Base-by-base conservation (phyloP, 2,329 filamentous ascomycete species). In the Diplodia scrobiculata region DNA sequence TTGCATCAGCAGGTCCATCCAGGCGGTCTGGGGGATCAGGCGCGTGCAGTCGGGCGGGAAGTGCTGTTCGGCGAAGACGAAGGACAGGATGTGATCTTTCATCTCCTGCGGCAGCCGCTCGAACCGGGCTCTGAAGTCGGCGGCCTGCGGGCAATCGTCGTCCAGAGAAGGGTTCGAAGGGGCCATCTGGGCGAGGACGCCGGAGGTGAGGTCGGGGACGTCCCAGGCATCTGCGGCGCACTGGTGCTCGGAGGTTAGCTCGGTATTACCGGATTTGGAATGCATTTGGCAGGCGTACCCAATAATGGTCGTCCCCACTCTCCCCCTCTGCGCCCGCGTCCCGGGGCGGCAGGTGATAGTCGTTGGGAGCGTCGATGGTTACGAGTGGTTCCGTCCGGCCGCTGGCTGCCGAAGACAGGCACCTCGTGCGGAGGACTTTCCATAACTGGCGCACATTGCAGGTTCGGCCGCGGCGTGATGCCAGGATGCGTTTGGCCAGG, bases 381-480 rank as follows among this genome's bases (percentile, higher is more conserved):
- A 7, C 14, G 6, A 60, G 38, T 4, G 55, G 55, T 3, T 60
- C 55, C 7, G 17, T 3, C 3, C 10, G 38, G 21, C 55, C 55
- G 11, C 11, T 2, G 14, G 55, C 55, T 9, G 7, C 25, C 0
- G 55, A 17, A 1, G 41, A 38, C 7, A 60, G 38, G 11, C 38
- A 60, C 9, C 55, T 25, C 7, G 45, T 47, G 1, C 55, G 21
- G 6, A 60, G 38, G 17, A 48, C 55, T n/a, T 60, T 60, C 55
- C 55, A 60, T 11, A 60, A 25, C 38, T 60, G 55, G 55, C 55
- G 55, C 55, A 60, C 27, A 4, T 21, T 47, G 25, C 21, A 19
- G 14, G 34, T 17, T 1, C 25, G 55, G 54, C 54, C 17, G 17
- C 21, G 14, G 10, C 38, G 17, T 5, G 38, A 32, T 7, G 10